Evolutionary conservation across 495 filamentous ascomycete species (phyloP), one percentile per base, ranked within the genome.

Genomic region (Pseudoneurospora amorphoporcata): DNA sequence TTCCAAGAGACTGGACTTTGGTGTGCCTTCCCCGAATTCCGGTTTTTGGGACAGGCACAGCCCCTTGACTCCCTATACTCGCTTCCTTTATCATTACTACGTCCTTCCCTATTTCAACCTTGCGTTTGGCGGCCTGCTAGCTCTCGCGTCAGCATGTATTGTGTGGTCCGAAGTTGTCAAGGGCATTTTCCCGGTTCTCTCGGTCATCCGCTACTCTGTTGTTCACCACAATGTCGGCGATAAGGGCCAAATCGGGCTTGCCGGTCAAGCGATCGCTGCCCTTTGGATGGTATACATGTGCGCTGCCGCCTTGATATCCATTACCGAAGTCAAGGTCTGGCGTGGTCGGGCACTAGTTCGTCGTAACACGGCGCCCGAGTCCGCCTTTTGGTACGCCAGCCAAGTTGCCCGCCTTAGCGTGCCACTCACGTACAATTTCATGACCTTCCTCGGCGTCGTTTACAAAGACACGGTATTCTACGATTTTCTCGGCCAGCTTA

Each of bases 281-380:
- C 82, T 89, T 39, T 99, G 95, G 95, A 90, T 99, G 75, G 81
- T 94, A 37, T 99, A 98, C 84, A 98, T 98, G 95, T 86, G 83
- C 73, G 85, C 90, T 47, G 92, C 92, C 42, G 93, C 95, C 8
- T 88, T 98, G 58, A 91, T 89, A 71, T 93, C 93, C 42, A 88
- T 99, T 74, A 91, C 89, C 47, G 92, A 95, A 75, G 93, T 95
- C 76, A 95, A 95, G 77, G 92, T 97, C 39, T 99, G 95, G 95
- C 91, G 95, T 70, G 94, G 95, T 68, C 89, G 95, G 35, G 95
- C 95, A 2, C 84, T 99, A 17, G 95, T 98, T 47, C 90, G 88
- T 68, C 90, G 95, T 72, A 94, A 94, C 75, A 99, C 95, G 0
- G 95, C 95, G 70, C 90, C 89, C 41, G 95, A 97, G 79, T 92